Evolutionary conservation across 768 basidiomycete species (phyloP).

Genomic region (Psilocybe azurescens): DNA sequence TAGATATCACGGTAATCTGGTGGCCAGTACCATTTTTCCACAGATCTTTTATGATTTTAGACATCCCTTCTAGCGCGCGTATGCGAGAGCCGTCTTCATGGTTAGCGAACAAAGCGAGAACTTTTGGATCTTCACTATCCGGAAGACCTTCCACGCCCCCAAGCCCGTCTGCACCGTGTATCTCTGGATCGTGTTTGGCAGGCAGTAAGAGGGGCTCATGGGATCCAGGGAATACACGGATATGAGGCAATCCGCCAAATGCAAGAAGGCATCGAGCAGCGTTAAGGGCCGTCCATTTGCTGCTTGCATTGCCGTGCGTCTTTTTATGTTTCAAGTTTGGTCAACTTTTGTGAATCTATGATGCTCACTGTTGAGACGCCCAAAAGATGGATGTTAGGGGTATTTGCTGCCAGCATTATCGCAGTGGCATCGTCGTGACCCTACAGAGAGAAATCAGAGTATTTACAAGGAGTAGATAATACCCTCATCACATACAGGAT

Average conservation of each 20-base stretch:
- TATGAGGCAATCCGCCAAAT: slow-evolving; percentile 62
- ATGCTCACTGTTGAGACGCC: slow-evolving; percentile 83
- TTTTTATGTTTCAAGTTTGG: slow-evolving; percentile 29
- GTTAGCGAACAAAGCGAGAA: slow-evolving; percentile 54
- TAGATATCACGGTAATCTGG: slow-evolving; percentile 74
- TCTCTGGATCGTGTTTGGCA: slow-evolving; percentile 70
- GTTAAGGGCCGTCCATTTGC: slow-evolving; percentile 67
- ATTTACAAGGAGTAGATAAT: neutral
- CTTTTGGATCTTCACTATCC: slow-evolving; percentile 46
- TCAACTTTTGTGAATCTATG: neutral
- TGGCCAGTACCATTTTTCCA: slow-evolving; percentile 65
- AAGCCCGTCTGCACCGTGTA: slow-evolving; percentile 84
- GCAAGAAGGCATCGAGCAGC: slow-evolving; percentile 79
- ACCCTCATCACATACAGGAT: slow-evolving; percentile 53
- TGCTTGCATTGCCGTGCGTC: slow-evolving; percentile 83
- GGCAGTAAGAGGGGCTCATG: slow-evolving; percentile 68
- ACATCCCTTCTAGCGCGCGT: slow-evolving; percentile 75
- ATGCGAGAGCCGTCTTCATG: slow-evolving; percentile 45
- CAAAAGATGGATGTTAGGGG: slow-evolving; percentile 66
- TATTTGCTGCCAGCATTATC: slow-evolving; percentile 76
- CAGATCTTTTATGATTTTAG: slow-evolving; percentile 50
- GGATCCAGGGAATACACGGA: slow-evolving; percentile 76
- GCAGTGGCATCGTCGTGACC: slow-evolving; percentile 93
- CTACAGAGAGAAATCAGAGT: slow-evolving; percentile 36
- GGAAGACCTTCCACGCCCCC: slow-evolving; percentile 86